A percentile compares a stretch with the other conserved stretches of the same genome.
Evolutionary conservation across 2,329 filamentous ascomycete genomes (phyloP).

Genomic region (Cladosporium sp.): DNA sequence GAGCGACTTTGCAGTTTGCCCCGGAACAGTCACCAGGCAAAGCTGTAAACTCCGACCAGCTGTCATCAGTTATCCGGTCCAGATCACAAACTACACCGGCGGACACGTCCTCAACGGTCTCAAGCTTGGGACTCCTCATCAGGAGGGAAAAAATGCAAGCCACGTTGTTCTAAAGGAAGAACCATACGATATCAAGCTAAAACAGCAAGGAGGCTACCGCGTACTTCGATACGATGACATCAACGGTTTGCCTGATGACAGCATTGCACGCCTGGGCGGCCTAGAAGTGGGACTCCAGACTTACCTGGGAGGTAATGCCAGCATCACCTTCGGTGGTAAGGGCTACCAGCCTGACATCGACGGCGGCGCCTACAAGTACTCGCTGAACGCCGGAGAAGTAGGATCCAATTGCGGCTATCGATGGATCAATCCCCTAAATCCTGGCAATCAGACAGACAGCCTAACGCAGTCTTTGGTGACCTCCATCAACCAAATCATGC

Average conservation of each 20-base stretch:
- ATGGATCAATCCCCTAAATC: conserved; percentile 15
- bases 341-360: conserved; percentile 12
- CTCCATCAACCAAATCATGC: conserved; percentile 23
- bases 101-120: conserved; percentile 13
- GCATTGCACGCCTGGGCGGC: conserved; percentile 15
- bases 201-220: conserved; percentile 15
- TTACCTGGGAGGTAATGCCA: conserved; percentile 18
- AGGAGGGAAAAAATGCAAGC: not conserved
- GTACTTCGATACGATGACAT: conserved; percentile 17
- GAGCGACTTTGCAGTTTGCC: not conserved
- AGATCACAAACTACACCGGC: conserved; percentile 15
- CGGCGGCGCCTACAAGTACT: conserved; percentile 16
- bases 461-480: conserved; percentile 13
- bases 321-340: conserved; percentile 10
- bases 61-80: conserved; percentile 20
- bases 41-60: conserved; percentile 21
- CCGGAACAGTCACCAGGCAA: conserved; percentile 15
- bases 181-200: not conserved
- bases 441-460: not conserved
- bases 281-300: conserved; percentile 15
- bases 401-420: conserved; percentile 16
- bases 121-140: not conserved
- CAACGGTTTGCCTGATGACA: conserved; percentile 11
- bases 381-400: conserved; percentile 13
- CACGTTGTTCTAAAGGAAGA: not conserved